Evolutionary conservation across 768 basidiomycete genomes (phyloP).

Genomic region (Hydnomerulius pinastri): DNA sequence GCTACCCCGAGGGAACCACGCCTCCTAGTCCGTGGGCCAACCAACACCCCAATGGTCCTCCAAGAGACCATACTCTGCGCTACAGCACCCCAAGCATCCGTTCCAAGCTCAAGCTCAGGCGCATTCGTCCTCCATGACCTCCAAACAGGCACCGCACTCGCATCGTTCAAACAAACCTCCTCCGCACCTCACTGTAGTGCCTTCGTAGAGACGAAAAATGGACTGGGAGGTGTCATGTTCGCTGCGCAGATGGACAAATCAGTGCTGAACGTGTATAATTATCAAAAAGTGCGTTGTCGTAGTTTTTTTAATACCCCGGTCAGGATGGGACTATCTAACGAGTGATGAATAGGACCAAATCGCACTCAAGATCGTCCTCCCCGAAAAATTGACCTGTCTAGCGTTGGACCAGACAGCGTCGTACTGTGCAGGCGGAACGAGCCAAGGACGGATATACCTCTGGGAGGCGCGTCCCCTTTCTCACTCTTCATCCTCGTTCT

Average conservation of each 20-base stretch:
- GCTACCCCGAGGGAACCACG: not conserved
- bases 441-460: conserved; percentile 86
- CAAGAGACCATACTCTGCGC: conserved; percentile 72
- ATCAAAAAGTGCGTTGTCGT: conserved; percentile 73
- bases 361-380: conserved; percentile 79
- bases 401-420: conserved; percentile 69
- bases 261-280: conserved; percentile 86
- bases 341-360: conserved; percentile 75
- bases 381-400: conserved; percentile 86
- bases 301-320: not conserved
- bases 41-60: conserved; percentile 49
- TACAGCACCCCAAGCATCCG: conserved; percentile 46
- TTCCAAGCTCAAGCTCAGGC: conserved; percentile 53
- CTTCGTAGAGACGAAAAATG: conserved; percentile 63
- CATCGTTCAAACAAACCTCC: conserved; percentile 88
- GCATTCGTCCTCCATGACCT: conserved; percentile 80
- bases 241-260: conserved; percentile 89
- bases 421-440: conserved; percentile 86
- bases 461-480: conserved; percentile 78
- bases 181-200: conserved; percentile 66
- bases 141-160: conserved; percentile 68
- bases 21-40: not conserved
- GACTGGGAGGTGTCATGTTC: conserved; percentile 81
- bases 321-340: not conserved
- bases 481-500: no score